Evolutionary conservation across 140 eudicot genomes (phyloP).

Genomic region (Oenanthe javanica): DNA sequence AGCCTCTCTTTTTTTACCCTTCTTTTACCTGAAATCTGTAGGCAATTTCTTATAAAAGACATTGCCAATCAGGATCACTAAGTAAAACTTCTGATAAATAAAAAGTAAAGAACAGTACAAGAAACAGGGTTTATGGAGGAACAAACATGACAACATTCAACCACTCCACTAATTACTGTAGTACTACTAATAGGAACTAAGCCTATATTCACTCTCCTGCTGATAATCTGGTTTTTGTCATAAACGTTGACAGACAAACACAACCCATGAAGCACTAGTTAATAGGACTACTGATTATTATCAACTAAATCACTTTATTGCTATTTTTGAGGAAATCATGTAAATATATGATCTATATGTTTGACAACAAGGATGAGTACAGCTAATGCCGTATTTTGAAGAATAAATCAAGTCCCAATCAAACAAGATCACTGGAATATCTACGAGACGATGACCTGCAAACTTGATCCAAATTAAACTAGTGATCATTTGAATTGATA

Average conservation of each 20-base stretch:
- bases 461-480: background rate
- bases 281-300: slow-evolving; percentile 1
- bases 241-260: slow-evolving; percentile 36
- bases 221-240: slow-evolving; percentile 15
- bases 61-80: no score
- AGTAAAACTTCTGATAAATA: background rate
- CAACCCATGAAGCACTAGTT: slow-evolving; percentile 56
- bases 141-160: slow-evolving; percentile 50
- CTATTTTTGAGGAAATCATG: slow-evolving; percentile 47
- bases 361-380: background rate
- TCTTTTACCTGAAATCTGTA: background rate
- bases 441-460: background rate
- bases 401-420: background rate
- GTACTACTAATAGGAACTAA: slow-evolving; percentile 3
- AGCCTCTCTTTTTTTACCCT: no score
- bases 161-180: slow-evolving; percentile 40
- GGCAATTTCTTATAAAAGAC: background rate
- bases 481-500: background rate
- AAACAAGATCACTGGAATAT: background rate
- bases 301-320: slow-evolving; percentile 17
- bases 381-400: slow-evolving; percentile 23
- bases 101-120: slow-evolving; percentile 33
- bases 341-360: background rate
- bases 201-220: background rate
- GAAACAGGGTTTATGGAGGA: slow-evolving; percentile 48